Evolutionary conservation across 139 green algal species (phyloP).

Genomic region (Coelastrella sp.): DNA sequence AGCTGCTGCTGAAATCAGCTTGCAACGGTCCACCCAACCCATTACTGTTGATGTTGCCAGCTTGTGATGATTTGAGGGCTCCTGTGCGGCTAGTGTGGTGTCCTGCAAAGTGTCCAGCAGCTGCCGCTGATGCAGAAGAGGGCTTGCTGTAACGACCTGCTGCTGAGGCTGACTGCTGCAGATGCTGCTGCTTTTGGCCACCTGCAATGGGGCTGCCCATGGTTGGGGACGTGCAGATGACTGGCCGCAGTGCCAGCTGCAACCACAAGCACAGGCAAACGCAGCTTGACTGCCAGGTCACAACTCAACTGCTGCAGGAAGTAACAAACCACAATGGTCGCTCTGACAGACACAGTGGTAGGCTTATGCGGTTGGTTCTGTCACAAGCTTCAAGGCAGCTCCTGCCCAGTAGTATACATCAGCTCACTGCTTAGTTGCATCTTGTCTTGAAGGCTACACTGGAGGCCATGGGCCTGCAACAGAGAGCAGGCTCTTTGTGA

Average conservation of each 20-base stretch:
- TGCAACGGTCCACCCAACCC: neutral
- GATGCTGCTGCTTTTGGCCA: neutral
- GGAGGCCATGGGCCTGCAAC: neutral
- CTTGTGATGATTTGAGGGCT: no score
- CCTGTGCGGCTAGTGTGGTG: no score
- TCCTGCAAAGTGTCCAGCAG: neutral
- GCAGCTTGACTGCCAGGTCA: no score
- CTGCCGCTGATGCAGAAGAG: neutral
- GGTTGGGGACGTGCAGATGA: neutral
- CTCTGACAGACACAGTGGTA: no score
- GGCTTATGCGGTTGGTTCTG: no score
- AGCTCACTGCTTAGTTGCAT: no score
- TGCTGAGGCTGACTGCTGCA: conserved; percentile 1
- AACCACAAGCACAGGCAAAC: neutral
- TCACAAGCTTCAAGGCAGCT: no score
- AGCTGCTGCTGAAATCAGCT: conserved; percentile 27
- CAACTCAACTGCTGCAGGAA: no score
- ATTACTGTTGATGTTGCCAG: neutral
- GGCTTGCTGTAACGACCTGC: neutral
- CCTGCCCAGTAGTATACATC: no score
- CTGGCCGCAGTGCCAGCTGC: conserved; percentile 5
- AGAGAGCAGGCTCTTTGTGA: neutral
- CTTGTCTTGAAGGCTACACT: no score
- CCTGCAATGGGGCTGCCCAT: neutral
- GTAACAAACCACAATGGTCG: no score